Evolutionary conservation across 2,329 filamentous ascomycete species (phyloP), one percentile per base, ranked within the genome.

Genomic region (Aspergillus tubingensis): DNA sequence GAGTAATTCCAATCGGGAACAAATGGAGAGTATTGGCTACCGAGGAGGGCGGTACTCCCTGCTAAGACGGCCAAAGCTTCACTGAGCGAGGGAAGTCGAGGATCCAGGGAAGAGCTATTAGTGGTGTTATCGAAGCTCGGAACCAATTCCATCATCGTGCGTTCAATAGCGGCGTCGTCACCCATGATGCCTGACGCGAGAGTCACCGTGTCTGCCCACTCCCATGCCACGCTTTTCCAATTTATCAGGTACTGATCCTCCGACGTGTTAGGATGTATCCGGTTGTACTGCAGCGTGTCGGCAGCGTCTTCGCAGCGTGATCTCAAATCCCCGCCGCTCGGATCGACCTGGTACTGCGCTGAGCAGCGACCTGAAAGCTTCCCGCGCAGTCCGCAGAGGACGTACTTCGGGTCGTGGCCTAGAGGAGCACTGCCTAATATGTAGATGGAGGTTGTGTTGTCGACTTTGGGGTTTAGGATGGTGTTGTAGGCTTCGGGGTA

Each of bases 41-140:
- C 82, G 47, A 87, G 79, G 8, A 92, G 81, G 0, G 92, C 73
- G 0, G 89, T 91, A 38, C 85, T 87, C 3, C 86, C 85, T 0
- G 85, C 83, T 67, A 92, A 82, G 0, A 91, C 89, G 0, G 90
- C 89, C 0, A 95, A 72, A 0, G 88, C 88, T 74, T 95, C 91
- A 0, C 86, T 87, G n/a, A 91, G 81, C 2, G 87, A 91, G 0
- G 91, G 91, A 0, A 88, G 73, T 0, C 74, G 69, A 0, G 79
- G 73, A 36, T 82, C 77, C 0, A 91, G 79, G 0, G 59, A n/a
- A 4, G 70, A 74, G 8, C 65, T 59, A 8, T 68, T 62, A 6
- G 70, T 67, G 21, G 66, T 47, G 7, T 71, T 70, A 8, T 76
- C 57, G 0, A 73, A 76, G 0, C 59, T 59, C 0, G 85, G 80